phyloP scores from a whole-genome alignment of 257 asterid genomes.

The Leonotis leonurus region DNA sequence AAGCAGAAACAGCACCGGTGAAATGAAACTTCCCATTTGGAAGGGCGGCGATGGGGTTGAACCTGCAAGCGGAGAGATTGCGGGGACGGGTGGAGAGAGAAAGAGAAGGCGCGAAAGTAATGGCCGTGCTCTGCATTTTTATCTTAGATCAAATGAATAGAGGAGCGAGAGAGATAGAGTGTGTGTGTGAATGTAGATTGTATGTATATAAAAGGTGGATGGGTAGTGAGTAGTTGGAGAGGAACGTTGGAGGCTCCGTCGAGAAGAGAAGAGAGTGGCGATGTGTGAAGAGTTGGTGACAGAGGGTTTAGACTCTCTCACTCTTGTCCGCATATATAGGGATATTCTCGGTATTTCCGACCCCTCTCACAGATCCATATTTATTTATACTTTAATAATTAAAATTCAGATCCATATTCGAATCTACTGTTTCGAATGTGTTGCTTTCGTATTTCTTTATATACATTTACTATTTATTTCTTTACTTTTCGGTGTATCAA shows the following conservation, averaged over 20 bases:
- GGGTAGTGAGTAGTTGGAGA: slow-evolving; percentile 1
- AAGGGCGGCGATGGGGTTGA: slow-evolving; percentile 22
- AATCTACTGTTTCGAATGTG: background rate
- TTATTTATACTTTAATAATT: background rate
- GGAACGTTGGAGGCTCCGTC: slow-evolving; percentile 39
- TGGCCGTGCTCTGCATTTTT: slow-evolving; percentile 75
- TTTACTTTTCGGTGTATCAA: no score
- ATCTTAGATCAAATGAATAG: slow-evolving; percentile 22
- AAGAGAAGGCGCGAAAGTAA: slow-evolving; percentile 60
- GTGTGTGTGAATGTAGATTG: background rate
- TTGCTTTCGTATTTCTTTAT: no score
- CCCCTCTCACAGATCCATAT: background rate
- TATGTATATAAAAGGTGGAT: background rate
- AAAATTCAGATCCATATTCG: background rate
- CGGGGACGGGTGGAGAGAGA: slow-evolving; percentile 42
- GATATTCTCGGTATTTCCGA: slow-evolving; percentile 20
- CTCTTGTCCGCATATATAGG: slow-evolving; percentile 2
- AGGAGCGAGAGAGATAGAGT: background rate
- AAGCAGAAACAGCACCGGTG: background rate
- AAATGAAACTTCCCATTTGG: slow-evolving; percentile 17
- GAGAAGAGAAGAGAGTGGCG: slow-evolving; percentile 21
- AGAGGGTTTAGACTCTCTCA: background rate
- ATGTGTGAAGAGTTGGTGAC: slow-evolving; percentile 28
- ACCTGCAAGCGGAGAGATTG: slow-evolving; percentile 12
- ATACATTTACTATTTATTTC: no score